Evolutionary conservation across 2,329 filamentous ascomycete genomes (phyloP), one percentile per base, ranked within the genome.

Genomic region (Lojkania enalia): DNA sequence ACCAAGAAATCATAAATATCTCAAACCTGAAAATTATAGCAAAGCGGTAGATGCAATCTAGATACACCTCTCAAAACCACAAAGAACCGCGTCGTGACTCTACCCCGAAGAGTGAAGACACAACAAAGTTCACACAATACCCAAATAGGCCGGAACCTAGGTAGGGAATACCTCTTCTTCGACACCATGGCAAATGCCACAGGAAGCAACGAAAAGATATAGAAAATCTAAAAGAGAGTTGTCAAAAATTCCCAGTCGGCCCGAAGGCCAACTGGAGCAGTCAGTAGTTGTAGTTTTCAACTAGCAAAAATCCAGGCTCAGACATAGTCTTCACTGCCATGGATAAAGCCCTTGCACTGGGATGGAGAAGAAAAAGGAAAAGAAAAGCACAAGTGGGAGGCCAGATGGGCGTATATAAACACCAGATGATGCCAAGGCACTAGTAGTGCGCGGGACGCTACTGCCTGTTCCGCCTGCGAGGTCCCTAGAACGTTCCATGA

Each of bases 371-470:
- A n/a, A 27, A 27, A n/a, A n/a, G n/a, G n/a, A 27, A n/a, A 27
- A 27, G 23, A n/a, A 27, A 27, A n/a, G 23, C n/a, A n/a, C 7
- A 13, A 9, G 5, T 9, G 20, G 31, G 11, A 13, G 30, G 5
- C 23, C n/a, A n/a, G n/a, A n/a, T n/a, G 23, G 23, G 7, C 23
- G 25, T 35, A 20, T 7, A 11, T 15, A 19, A 4, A 20, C 3
- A 3, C 19, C 5, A 16, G 20, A 30, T 13, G 46, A 21, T 3
- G 5, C 7, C 5, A 14, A 46, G 11, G 11, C 42, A 19, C 20
- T 2, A 43, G 33, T 42, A 23, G 64, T 60, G 20, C 54, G 39
- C 15, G 60, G 53, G 14, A 67, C 44, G 49, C 55, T 61, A 13
- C 21, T 27, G n/a, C 23, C 23, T 27, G 23, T 9, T 27, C n/a